Base-by-base conservation (phyloP, 2,329 filamentous ascomycete genomes). In the Sporothrix mexicana region DNA sequence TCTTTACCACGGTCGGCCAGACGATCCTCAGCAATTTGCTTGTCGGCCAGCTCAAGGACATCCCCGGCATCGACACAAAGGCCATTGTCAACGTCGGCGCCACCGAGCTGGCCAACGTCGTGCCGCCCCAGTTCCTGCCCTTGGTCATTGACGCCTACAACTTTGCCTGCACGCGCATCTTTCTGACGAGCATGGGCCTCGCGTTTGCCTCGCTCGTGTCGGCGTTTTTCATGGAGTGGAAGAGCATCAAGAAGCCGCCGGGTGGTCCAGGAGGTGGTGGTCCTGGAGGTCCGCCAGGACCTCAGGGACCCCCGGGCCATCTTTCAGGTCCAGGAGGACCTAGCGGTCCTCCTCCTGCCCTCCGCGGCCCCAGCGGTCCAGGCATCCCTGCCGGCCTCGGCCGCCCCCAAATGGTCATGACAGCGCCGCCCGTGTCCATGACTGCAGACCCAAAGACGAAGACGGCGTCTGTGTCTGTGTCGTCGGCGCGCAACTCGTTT, bases 221-320 rank as follows among this genome's bases (percentile, higher is more conserved):
- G 0, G 83, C 85, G 0, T 76, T 84, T 0, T 81, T 82, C 5
- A 85, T 92, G 76, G 87, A 92, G 81, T 93, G 90, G 90, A 87
- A 77, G 72, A 84, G 80, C 68, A 80, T 84, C 41, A 84, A 83
- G 79, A 77, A 80, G 74, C 74, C 72, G 74, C 59, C 55, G 43
- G 64, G 76, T 77, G 30, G 73, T 75, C 74, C 76, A 75, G 68
- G 66, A 5, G 68, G 57, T 1, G 77, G 76, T 17, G 71, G 75
- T 43, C 77, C 23, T 64, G 67, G 62, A 6, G 66, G 53, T 47
- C 71, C 30, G 30, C 30, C 30, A 36, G 30, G 30, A 30, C 30
- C 30, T 7, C 30, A 36, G 30, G 30, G 30, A 30, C 30, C 30
- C 30, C 30, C 64, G 1, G 77, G 76, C 13, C 69, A 75, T 41